phyloP scores from a whole-genome alignment of 306 rosid genomes.

The Quercus alba region DNA sequence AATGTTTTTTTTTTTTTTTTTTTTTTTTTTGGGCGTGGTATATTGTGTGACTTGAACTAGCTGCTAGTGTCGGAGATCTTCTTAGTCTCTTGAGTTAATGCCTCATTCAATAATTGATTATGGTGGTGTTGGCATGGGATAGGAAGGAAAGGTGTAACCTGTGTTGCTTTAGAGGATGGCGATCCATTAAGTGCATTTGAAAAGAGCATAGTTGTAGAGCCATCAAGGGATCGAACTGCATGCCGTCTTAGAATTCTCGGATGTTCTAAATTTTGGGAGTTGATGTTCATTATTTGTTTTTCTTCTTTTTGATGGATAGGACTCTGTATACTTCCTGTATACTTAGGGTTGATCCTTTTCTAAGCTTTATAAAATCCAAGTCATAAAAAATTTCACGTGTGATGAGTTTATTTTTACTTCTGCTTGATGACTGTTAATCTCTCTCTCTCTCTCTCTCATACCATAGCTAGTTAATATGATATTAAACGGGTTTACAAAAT shows the following conservation, averaged over 20 bases:
- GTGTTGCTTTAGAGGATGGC: not conserved
- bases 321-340: no score
- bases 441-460: not conserved
- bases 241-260: no score
- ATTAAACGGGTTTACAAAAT: not conserved
- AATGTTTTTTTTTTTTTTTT: not conserved
- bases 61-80: not conserved
- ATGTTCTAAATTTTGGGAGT: no score
- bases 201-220: no score
- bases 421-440: no score
- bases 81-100: not conserved
- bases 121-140: not conserved
- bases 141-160: not conserved
- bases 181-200: not conserved
- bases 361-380: no score
- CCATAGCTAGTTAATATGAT: not conserved
- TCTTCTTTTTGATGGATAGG: no score
- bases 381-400: no score
- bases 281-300: no score
- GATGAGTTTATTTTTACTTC: no score
- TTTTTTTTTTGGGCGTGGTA: not conserved
- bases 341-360: no score
- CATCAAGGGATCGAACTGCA: no score
- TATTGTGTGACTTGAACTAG: not conserved
- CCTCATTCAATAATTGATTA: not conserved